phyloP scores from a whole-genome alignment of 768 basidiomycete species.

The Coprinellus micaceus region DNA sequence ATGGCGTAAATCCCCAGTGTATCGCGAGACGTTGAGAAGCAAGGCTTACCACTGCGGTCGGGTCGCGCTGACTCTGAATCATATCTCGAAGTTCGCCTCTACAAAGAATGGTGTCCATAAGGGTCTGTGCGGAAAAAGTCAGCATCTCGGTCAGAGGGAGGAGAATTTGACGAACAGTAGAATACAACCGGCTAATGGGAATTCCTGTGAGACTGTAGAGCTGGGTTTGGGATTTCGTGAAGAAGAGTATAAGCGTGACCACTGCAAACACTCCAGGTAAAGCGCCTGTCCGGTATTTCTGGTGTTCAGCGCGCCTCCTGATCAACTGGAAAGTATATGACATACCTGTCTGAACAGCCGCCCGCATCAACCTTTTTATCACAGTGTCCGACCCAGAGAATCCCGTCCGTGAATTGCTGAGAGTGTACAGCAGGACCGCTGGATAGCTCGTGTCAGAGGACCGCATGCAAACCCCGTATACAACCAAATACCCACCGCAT shows the following conservation, averaged over 20 bases:
- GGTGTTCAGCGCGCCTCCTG: too few relatives aligned
- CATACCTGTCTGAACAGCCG: constrained; percentile 42
- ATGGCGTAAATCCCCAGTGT: neutral
- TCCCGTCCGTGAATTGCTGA: constrained; percentile 41
- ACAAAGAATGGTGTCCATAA: constrained; percentile 32
- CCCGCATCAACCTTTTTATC: constrained; percentile 44
- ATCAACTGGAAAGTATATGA: too few relatives aligned
- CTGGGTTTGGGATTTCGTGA: constrained; percentile 25
- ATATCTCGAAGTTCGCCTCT: constrained; percentile 9
- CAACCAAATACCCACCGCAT: constrained; percentile 28
- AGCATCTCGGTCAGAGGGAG: neutral
- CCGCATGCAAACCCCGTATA: neutral
- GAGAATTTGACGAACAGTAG: constrained; percentile 34
- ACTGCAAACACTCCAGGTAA: constrained; percentile 45
- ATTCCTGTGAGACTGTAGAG: constrained; percentile 23
- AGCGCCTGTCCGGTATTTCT: neutral
- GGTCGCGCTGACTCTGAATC: constrained; percentile 1
- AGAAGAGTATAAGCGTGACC: constrained; percentile 38
- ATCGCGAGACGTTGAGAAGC: neutral
- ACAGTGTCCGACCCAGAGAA: constrained; percentile 43
- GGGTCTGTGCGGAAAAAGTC: constrained; percentile 26
- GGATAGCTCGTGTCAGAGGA: neutral
- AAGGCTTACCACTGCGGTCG: constrained; percentile 2
- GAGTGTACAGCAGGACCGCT: constrained; percentile 21
- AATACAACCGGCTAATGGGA: constrained; percentile 33